A percentile compares a stretch with the other conserved stretches of the same genome.
Evolutionary conservation across 768 basidiomycete genomes (phyloP).

Genomic region (Suillus subaureus): DNA sequence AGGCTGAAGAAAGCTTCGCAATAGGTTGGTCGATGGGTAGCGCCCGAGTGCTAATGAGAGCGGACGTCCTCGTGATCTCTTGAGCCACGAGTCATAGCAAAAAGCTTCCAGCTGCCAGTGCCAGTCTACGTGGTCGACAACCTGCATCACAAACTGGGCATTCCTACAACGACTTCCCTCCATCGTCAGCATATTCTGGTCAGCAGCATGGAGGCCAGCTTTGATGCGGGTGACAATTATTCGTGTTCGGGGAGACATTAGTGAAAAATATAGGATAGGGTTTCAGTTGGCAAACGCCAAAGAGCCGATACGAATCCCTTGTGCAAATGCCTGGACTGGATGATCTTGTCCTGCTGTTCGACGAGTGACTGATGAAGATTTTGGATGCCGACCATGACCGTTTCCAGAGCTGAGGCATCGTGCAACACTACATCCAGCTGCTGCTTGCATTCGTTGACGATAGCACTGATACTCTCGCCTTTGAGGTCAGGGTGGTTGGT

Average conservation of each 20-base stretch:
- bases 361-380: constrained; percentile 14
- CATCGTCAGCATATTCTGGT: constrained; percentile 44
- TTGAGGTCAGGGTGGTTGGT: constrained; percentile 19
- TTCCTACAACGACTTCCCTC: constrained; percentile 40
- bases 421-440: constrained; percentile 20
- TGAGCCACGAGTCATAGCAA: neutral
- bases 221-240: constrained; percentile 26
- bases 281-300: constrained; percentile 44
- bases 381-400: constrained; percentile 17
- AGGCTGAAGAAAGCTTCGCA: neutral
- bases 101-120: neutral
- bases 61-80: neutral
- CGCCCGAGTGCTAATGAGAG: neutral
- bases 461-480: constrained; percentile 14
- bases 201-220: constrained; percentile 39
- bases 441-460: constrained; percentile 16
- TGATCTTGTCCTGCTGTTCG: constrained; percentile 15
- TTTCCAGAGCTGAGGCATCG: constrained; percentile 17
- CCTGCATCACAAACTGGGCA: constrained; percentile 50
- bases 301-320: constrained; percentile 32
- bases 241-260: constrained; percentile 34
- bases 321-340: constrained; percentile 21
- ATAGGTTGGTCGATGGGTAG: neutral
- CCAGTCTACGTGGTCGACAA: constrained; percentile 25
- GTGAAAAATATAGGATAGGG: constrained; percentile 49